phyloP scores from a whole-genome alignment of 116 monocot species.

The Papilionanthe hybrid region DNA sequence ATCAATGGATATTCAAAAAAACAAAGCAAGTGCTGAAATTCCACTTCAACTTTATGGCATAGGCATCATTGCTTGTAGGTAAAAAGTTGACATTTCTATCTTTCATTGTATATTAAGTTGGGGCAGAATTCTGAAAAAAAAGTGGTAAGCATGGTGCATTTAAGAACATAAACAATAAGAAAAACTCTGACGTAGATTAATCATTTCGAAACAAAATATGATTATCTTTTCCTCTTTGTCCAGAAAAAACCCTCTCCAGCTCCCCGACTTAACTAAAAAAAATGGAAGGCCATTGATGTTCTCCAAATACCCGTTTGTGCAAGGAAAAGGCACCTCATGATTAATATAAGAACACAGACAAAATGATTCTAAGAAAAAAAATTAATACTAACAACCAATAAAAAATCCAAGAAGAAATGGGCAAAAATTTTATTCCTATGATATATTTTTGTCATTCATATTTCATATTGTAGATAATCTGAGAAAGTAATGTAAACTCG shows the following conservation, averaged over 20 bases:
- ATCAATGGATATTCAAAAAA: no score
- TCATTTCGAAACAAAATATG: no score
- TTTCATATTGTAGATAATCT: background rate
- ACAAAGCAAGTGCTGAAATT: no score
- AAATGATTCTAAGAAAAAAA: background rate
- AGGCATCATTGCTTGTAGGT: no score
- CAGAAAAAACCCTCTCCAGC: background rate
- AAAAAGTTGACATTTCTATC: no score
- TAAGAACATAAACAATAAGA: no score
- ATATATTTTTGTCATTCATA: background rate
- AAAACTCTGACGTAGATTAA: no score
- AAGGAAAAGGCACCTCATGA: background rate
- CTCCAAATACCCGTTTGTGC: background rate
- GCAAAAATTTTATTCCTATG: background rate
- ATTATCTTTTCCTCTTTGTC: no score
- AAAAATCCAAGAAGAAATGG: background rate
- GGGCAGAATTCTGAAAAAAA: no score
- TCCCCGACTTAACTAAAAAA: background rate
- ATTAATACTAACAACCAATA: background rate
- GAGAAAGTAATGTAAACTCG: background rate
- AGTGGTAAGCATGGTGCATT: no score
- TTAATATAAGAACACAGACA: background rate
- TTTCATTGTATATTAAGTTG: no score
- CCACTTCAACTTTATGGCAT: no score
- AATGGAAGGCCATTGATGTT: background rate